Evolutionary conservation across 495 filamentous ascomycete genomes (phyloP).

Genomic region (Tuber borchii): DNA sequence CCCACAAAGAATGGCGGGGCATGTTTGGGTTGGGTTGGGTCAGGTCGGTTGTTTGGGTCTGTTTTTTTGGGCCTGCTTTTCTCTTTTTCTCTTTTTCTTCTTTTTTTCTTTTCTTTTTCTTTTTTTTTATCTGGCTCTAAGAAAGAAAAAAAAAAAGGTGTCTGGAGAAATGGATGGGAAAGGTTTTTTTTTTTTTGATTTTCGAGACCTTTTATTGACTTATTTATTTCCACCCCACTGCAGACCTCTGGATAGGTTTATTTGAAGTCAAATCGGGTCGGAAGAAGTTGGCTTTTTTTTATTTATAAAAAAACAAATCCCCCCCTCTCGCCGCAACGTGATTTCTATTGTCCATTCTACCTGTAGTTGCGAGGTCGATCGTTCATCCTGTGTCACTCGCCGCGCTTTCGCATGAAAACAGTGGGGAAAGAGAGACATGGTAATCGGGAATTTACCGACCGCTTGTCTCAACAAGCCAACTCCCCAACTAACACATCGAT

Average conservation of each 20-base stretch:
- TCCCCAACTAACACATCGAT: neutral
- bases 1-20: neutral
- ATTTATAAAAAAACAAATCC: neutral
- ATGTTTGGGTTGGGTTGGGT: neutral
- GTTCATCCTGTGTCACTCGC: neutral
- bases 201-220: neutral
- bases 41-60: neutral
- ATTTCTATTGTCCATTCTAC: neutral
- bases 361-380: neutral
- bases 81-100: neutral
- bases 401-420: neutral
- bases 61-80: neutral
- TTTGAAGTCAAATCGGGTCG: neutral
- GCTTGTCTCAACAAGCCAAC: neutral
- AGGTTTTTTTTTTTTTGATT: neutral
- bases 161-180: neutral
- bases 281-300: neutral
- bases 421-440: neutral
- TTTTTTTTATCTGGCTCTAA: neutral
- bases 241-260: neutral
- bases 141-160: neutral
- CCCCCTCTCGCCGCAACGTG: no score
- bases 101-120: neutral
- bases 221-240: neutral
- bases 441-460: neutral